Conservation (phyloP, 2,329 filamentous ascomycete species). For the Basipetospora sp. region DNA sequence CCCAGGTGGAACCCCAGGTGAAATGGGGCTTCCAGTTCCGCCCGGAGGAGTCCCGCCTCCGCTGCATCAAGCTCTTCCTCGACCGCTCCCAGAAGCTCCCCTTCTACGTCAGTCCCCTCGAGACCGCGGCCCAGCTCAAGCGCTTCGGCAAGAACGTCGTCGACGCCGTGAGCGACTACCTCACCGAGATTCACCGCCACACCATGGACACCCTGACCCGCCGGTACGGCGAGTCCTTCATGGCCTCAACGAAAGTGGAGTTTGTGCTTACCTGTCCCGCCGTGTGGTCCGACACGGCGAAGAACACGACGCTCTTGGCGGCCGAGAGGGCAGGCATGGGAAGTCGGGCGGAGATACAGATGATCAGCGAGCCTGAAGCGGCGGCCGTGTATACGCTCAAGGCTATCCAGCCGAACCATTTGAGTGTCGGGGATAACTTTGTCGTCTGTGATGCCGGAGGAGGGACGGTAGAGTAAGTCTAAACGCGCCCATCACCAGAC, state of each 20-base stretch:
- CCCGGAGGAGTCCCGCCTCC: constrained; percentile 58
- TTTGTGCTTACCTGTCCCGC: constrained; percentile 72
- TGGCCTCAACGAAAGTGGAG: constrained; percentile 59
- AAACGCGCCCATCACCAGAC: not conserved
- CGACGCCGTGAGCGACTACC: constrained; percentile 66
- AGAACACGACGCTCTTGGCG: constrained; percentile 65
- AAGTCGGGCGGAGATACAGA: constrained; percentile 51
- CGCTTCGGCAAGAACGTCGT: constrained; percentile 62
- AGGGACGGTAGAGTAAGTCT: constrained; percentile 50
- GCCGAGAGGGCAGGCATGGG: constrained; percentile 71
- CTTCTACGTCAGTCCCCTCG: constrained; percentile 63
- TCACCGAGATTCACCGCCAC: constrained; percentile 61
- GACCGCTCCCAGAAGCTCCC: constrained; percentile 68
- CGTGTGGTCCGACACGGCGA: constrained; percentile 75
- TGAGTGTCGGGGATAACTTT: constrained; percentile 53
- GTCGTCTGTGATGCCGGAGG: constrained; percentile 49
- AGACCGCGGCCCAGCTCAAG: constrained; percentile 63
- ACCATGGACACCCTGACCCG: constrained; percentile 64
- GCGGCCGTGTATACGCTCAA: constrained; percentile 68
- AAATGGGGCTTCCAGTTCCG: constrained; percentile 79
- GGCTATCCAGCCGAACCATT: constrained; percentile 60
- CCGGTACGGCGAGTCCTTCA: constrained; percentile 64
- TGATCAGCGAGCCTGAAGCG: constrained; percentile 70
- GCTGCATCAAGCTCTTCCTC: constrained; percentile 74
- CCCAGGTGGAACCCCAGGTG: constrained; percentile 22